A percentile compares a stretch with the other conserved stretches of the same genome.
These are phyloP conservation scores for Paecilomyces sp. DNA, from an alignment of 2,329 filamentous ascomycete genomes.

Conservation along the genomic window DNA sequence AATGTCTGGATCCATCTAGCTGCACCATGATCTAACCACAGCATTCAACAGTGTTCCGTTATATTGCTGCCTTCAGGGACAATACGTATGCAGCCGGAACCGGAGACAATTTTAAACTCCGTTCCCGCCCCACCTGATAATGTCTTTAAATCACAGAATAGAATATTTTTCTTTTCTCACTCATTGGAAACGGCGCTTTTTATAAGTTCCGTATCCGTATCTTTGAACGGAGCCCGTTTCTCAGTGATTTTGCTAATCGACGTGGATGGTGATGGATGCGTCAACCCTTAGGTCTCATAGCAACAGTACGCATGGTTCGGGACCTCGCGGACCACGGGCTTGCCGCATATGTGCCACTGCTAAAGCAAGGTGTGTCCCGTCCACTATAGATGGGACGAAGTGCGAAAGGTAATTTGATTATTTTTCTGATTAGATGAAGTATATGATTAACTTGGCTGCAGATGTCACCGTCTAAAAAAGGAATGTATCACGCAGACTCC, in stretches of 20 bases:
- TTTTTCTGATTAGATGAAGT: background rate
- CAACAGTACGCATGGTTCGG: background rate
- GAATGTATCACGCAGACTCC: constrained; percentile 3
- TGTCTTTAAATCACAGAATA: background rate
- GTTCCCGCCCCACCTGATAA: background rate
- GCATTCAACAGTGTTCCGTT: background rate
- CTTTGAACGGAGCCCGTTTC: background rate
- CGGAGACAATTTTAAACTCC: background rate
- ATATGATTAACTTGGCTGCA: background rate
- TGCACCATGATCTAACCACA: background rate
- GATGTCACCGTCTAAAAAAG: constrained; percentile 6
- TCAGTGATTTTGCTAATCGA: background rate
- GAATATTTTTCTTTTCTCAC: background rate
- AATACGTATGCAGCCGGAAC: background rate
- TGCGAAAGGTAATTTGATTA: constrained; percentile 4
- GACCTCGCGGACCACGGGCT: constrained; percentile 1
- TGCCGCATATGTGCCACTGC: constrained; percentile 6
- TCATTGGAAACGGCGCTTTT: background rate
- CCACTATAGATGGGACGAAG: background rate
- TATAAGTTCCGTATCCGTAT: background rate
- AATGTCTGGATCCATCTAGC: background rate
- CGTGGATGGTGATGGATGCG: background rate
- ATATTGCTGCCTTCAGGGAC: background rate
- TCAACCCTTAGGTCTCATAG: background rate
- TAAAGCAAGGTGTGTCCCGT: constrained; percentile 6